Base-by-base conservation (phyloP, 2,329 filamentous ascomycete genomes). In the Plenodomus tracheiphilus region DNA sequence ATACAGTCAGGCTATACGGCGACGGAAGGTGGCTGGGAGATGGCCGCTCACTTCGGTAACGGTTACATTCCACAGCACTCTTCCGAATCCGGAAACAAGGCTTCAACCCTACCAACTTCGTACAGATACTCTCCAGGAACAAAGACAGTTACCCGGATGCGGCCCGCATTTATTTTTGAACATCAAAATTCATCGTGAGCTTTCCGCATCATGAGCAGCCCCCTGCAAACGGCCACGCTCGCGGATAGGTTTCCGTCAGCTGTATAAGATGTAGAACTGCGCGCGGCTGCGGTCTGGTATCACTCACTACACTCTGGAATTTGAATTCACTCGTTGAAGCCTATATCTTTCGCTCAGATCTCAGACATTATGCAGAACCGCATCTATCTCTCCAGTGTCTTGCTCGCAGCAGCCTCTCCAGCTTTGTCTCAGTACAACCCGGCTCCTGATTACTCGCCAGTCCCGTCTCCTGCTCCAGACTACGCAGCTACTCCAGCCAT, bases 1-100 rank as follows among this genome's bases (percentile, higher is more conserved):
- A 28, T 11, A 32, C 28, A 11, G 9, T 8, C 9, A 32, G 15
- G 15, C 28, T 4, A 32, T n/a, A 32, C 28, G 28, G 28, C 11
- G 4, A 32, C 28, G 28, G 28, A 11, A 32, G 28, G 28, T 32
- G 28, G 38, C 35, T 37, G 36, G 40, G 37, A 13, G 38, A 22
- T 16, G 15, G 13, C n/a, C 13, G 19, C 17, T 35, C 18, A 13
- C 30, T 41, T 19, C 13, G 30, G 25, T 32, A 32, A 15, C 13
- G 47, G 45, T 51, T 50, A 53, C 59, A 65, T 65, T 65, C 62
- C 59, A 58, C 41, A 49, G 53, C 34, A n/a, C 17, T n/a, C 5
- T 19, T 43, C 51, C 56, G 49, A 43, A 61, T 49, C 36, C 60
- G 57, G 56, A 54, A 54, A 20, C 49, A 43, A 49, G 35, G 43